These are phyloP conservation scores for Lentinula detonsa DNA, from an alignment of 768 basidiomycete species.

Conservation along the genomic window DNA sequence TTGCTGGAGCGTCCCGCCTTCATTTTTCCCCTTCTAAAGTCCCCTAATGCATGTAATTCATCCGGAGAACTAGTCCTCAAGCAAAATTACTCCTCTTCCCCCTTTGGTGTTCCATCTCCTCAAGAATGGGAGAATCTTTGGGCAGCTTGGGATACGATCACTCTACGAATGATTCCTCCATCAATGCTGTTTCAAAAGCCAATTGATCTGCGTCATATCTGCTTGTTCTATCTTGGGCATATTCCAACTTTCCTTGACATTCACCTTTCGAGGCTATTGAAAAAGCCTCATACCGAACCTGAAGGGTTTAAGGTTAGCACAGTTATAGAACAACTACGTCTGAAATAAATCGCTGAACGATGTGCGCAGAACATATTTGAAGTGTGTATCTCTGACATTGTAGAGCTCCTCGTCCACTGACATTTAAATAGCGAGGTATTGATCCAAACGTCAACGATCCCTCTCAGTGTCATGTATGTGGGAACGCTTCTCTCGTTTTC, in stretches of 20 bases:
- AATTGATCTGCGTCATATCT: conserved; percentile 91
- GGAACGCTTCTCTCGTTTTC: neutral
- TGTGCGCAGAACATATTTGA: conserved; percentile 64
- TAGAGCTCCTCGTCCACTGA: neutral
- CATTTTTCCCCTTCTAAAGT: conserved; percentile 57
- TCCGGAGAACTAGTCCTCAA: conserved; percentile 16
- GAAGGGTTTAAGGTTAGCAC: conserved; percentile 59
- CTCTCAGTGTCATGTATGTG: conserved; percentile 67
- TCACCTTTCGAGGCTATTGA: conserved; percentile 67
- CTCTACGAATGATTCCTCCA: conserved; percentile 78
- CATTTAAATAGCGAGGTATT: conserved; percentile 70
- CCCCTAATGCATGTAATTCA: conserved; percentile 23
- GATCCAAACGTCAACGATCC: conserved; percentile 95
- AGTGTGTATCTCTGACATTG: conserved; percentile 26
- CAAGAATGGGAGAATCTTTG: conserved; percentile 82
- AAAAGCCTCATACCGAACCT: conserved; percentile 81
- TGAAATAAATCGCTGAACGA: conserved; percentile 6
- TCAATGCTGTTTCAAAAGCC: conserved; percentile 87
- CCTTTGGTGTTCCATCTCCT: conserved; percentile 66
- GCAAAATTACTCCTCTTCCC: conserved; percentile 24
- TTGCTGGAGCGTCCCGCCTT: conserved; percentile 85
- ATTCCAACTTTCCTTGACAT: conserved; percentile 93
- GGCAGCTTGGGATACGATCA: conserved; percentile 85
- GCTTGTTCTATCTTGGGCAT: conserved; percentile 95
- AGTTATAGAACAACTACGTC: neutral